Base-by-base conservation (phyloP, 163 green algal species). In the Picocystis sp. region DNA sequence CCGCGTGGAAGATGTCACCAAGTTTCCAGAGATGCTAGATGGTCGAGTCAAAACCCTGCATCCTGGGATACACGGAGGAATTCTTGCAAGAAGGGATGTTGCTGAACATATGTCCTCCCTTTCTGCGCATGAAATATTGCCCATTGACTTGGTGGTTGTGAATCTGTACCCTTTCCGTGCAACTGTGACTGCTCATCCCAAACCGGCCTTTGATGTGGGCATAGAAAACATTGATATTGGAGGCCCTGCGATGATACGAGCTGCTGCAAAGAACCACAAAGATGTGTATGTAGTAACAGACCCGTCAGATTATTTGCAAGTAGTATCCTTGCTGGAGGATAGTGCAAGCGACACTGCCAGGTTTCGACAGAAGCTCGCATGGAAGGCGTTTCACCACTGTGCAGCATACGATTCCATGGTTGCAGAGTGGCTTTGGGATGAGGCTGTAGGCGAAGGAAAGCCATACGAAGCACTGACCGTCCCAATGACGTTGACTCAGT, bases 161-260 rank as follows among this genome's bases (percentile, higher is more conserved):
- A 97, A 98, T 73, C 73, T 98, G 41, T 98, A 98, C 71, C 90
- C 90, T 22, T 98, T 98, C 75, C 71, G 57, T 41, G 45, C 49
- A 13, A 98, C 89, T 0, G 89, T 98, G 2, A 90, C 84, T 0
- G 59, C 72, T 9, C 64, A 60, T 45, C 71, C 72, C 23, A 35
- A 65, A 2, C 79, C 82, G 10, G 17, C 33, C n/a, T 56, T 47
- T 42, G 50, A 45, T 21, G 22, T 45, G 8, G 85, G 79, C 11
- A 76, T 98, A 8, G 90, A 99, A 72, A 97, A 99, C 67, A 97
- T 99, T 46, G 90, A 99, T 76, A 99, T 99, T 46, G 90, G 89
- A 25, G 90, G 90, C 1, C 89, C 89, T 9, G 76, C 84, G 34
- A 95, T 98, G 87, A 94, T 98, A 56, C 78, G 90, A 6, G 90